phyloP scores from a whole-genome alignment of 805 yeast species.

The Pichia rugopelliculosa region DNA sequence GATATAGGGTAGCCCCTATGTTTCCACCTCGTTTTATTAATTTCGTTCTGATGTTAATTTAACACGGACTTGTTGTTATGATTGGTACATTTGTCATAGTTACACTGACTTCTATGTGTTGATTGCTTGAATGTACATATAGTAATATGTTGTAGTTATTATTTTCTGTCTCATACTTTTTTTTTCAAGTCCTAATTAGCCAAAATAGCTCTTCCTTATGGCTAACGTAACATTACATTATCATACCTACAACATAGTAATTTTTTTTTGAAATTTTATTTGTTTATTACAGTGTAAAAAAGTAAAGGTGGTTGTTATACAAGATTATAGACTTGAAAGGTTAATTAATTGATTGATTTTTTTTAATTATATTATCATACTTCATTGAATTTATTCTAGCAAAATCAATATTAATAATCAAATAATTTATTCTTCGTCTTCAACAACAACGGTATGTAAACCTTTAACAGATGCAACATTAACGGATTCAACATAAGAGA shows the following conservation, averaged over 20 bases:
- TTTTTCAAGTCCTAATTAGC: too few relatives aligned
- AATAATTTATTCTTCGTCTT: constrained; percentile 40
- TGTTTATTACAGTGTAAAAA: neutral
- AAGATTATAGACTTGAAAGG: neutral
- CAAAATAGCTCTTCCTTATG: too few relatives aligned
- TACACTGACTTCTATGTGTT: constrained; percentile 54
- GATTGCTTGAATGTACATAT: neutral
- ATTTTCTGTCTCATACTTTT: neutral
- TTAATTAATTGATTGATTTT: neutral
- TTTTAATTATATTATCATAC: neutral
- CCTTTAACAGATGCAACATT: constrained; percentile 93
- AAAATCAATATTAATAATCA: neutral
- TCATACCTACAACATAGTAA: too few relatives aligned
- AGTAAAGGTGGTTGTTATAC: neutral
- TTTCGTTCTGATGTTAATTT: constrained; percentile 33
- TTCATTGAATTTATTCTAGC: neutral
- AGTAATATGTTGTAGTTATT: too few relatives aligned
- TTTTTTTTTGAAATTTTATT: neutral
- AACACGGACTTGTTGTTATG: constrained; percentile 50
- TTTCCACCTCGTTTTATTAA: constrained; percentile 7
- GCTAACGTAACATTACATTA: too few relatives aligned
- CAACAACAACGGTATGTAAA: constrained; percentile 95
- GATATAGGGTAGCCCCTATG: constrained; percentile 15
- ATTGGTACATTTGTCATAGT: constrained; percentile 78
- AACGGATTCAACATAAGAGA: constrained; percentile 97